A percentile compares a stretch with the other conserved stretches of the same genome.
Conservation (phyloP, 495 filamentous ascomycete species). For the Glutinoglossum americanum region DNA sequence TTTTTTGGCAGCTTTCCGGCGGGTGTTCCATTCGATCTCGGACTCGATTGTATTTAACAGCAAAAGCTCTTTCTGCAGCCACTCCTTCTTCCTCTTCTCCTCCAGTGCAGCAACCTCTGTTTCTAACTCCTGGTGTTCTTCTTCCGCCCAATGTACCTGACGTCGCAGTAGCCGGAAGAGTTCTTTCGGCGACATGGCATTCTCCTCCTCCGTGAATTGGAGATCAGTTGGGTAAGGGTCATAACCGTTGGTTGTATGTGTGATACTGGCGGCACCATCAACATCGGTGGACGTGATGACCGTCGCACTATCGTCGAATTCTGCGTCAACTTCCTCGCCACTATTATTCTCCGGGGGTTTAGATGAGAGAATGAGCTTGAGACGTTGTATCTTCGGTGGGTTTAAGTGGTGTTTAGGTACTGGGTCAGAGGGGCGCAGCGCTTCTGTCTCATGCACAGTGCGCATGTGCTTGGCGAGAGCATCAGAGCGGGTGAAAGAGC, state of each 20-base stretch:
- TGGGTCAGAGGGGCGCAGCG: constrained; percentile 67
- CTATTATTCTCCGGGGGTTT: constrained; percentile 15
- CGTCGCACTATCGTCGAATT: constrained; percentile 27
- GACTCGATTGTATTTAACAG: constrained; percentile 35
- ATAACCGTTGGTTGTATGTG: constrained; percentile 2
- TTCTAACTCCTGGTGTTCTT: constrained; percentile 40
- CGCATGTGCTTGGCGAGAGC: constrained; percentile 96
- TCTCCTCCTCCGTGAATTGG: constrained; percentile 52
- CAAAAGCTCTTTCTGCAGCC: constrained; percentile 60
- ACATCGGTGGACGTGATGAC: constrained; percentile 13
- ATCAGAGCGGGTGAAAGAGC: constrained; percentile 90
- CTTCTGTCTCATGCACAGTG: constrained; percentile 94
- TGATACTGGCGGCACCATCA: background rate
- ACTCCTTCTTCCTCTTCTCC: constrained; percentile 48
- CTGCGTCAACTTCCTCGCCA: constrained; percentile 26
- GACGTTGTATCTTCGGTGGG: constrained; percentile 33
- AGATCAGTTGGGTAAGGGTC: constrained; percentile 32
- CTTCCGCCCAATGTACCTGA: constrained; percentile 62
- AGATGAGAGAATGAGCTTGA: constrained; percentile 32
- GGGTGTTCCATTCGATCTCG: background rate
- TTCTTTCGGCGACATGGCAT: constrained; percentile 40
- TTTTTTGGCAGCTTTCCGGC: background rate
- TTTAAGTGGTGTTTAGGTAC: constrained; percentile 56
- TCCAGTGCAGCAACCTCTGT: constrained; percentile 38
- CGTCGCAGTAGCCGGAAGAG: constrained; percentile 53